These are phyloP conservation scores for Casuarina glauca DNA, from an alignment of 306 rosid genomes.

Conservation along the genomic window DNA sequence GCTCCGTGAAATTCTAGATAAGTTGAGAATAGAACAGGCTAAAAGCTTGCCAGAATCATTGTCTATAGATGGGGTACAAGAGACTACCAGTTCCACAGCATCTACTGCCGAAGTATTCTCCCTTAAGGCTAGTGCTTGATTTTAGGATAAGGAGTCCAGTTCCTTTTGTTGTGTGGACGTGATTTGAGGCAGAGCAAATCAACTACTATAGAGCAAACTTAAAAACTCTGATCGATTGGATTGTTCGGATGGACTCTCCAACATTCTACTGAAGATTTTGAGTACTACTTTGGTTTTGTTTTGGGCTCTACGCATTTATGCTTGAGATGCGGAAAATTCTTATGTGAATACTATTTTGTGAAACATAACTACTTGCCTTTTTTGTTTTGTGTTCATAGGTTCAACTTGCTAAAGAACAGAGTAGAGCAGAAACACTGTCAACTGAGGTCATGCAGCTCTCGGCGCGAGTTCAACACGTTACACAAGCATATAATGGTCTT, in stretches of 20 bases:
- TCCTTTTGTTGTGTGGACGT: constrained; percentile 18
- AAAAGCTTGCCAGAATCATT: constrained; percentile 46
- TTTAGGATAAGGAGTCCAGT: background rate
- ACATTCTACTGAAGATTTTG: background rate
- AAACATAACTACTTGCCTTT: constrained; percentile 12
- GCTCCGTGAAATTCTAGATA: constrained; percentile 67
- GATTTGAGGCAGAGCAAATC: constrained; percentile 8
- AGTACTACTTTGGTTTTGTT: background rate
- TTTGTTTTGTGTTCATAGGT: constrained; percentile 38
- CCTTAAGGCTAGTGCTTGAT: constrained; percentile 60
- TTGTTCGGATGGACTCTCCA: background rate
- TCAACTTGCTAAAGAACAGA: constrained; percentile 78
- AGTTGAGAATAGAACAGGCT: constrained; percentile 68
- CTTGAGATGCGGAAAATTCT: background rate
- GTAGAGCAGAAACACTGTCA: constrained; percentile 79
- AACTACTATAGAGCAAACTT: constrained; percentile 10
- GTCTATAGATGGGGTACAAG: constrained; percentile 34
- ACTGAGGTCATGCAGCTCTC: constrained; percentile 88
- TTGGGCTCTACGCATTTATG: background rate
- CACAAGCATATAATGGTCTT: constrained; percentile 76
- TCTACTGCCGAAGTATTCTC: constrained; percentile 60
- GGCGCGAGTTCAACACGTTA: constrained; percentile 79
- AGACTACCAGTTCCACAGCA: constrained; percentile 33
- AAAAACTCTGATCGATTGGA: background rate
- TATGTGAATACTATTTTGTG: background rate